These are phyloP conservation scores for Betula pendula DNA, from an alignment of 306 rosid genomes.

Conservation along the genomic window DNA sequence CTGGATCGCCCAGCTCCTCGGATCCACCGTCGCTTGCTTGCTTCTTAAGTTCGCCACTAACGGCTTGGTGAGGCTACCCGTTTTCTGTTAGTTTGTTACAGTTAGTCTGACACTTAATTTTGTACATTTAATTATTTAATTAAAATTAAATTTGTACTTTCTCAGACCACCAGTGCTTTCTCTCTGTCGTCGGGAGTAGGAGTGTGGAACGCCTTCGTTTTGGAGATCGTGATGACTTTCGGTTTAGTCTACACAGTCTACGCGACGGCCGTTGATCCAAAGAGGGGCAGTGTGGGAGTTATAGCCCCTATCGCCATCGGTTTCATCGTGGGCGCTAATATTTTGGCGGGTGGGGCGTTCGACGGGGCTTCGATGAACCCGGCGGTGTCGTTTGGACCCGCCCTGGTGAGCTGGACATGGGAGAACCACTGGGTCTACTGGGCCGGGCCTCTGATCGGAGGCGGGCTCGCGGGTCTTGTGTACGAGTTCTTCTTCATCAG, in stretches of 20 bases:
- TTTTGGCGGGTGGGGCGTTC: conserved; percentile 81
- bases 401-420: conserved; percentile 85
- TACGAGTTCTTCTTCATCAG: conserved; percentile 64
- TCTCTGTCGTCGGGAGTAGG: conserved; percentile 56
- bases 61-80: conserved; percentile 45
- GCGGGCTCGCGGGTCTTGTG: conserved; percentile 63
- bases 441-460: conserved; percentile 89
- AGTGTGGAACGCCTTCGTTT: conserved; percentile 67
- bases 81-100: neutral
- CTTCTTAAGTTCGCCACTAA: conserved; percentile 61
- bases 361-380: conserved; percentile 95
- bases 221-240: conserved; percentile 87
- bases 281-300: conserved; percentile 66
- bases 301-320: conserved; percentile 93
- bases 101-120: neutral
- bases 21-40: conserved; percentile 64
- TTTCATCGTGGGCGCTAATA: conserved; percentile 90
- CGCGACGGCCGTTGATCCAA: conserved; percentile 85
- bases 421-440: conserved; percentile 79
- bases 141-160: neutral
- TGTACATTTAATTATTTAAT: too few relatives aligned
- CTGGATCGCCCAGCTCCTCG: conserved; percentile 85
- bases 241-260: conserved; percentile 92
- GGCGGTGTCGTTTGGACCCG: conserved; percentile 84
- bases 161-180: conserved; percentile 65